Evolutionary conservation across 495 filamentous ascomycete genomes (phyloP), one percentile per base, ranked within the genome.

Genomic region (Talaromyces proteolyticus): DNA sequence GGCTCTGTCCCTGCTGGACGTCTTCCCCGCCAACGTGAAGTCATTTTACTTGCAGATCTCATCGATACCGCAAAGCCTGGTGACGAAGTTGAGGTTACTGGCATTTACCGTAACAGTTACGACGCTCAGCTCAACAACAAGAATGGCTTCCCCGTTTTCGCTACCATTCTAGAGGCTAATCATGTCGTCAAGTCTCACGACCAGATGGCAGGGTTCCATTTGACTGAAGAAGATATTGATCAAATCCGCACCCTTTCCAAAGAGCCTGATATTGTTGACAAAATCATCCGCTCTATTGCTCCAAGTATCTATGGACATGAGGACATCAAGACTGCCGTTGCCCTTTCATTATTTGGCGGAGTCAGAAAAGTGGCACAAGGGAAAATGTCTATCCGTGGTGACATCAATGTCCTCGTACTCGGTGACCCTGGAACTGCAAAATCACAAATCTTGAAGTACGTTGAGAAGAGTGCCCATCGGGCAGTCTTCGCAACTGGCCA

Each of bases 341-440:
- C 94, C 0, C 80, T 96, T 42, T 95, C 90, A 1, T 78, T 99
- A 5, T 99, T 99, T 57, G 91, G 92, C 43, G 94, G 94, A 58
- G 93, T 97, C 12, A 85, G 85, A 67, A 99, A 99, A 69, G 85
- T 79, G 56, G 84, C 89, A 18, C 82, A 85, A 55, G 94, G 94
- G 44, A 87, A 87, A 49, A 93, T 91, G 70, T 77, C 81, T 43
- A 89, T 99, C 53, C 85, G 94, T 73, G 94, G 94, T 59, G 94
- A 99, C 66, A 97, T 99, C 76, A 99, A 99, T 67, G 85, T 99
- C 18, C 81, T 99, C 4, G 81, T 99, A 8, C 90, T 97, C 20
- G 94, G 94, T 68, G 94, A 99, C 58, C 94, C 94, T 0, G 95
- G 94, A 65, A 99, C 94, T 6, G 94, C 94, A 57, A 99, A 99